phyloP scores from a whole-genome alignment of 805 yeast species.

The Candida hispaniensis region DNA sequence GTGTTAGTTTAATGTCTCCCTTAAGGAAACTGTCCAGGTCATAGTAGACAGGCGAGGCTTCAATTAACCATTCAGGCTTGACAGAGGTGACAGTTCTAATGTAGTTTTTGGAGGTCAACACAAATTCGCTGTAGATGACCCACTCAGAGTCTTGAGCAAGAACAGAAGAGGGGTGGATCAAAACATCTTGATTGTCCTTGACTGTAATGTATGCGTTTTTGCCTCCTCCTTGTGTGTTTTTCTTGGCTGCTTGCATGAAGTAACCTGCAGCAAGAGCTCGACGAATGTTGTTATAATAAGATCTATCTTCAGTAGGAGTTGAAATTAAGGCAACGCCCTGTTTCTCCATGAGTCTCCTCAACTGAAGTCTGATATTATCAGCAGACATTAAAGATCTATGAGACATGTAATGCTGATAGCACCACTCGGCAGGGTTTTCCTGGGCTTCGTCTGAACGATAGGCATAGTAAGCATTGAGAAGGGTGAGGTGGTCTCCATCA shows the following conservation, averaged over 20 bases:
- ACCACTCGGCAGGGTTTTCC: constrained; percentile 60
- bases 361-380: constrained; percentile 75
- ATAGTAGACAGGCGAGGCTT: constrained; percentile 64
- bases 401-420: constrained; percentile 79
- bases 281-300: constrained; percentile 66
- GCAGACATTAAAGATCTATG: constrained; percentile 78
- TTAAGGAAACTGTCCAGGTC: constrained; percentile 50
- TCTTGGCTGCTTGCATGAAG: constrained; percentile 97
- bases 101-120: constrained; percentile 83
- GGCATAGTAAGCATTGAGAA: constrained; percentile 79
- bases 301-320: constrained; percentile 52
- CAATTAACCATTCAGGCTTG: constrained; percentile 86
- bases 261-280: constrained; percentile 87
- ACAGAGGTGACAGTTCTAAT: constrained; percentile 87
- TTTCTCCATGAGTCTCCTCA: constrained; percentile 71
- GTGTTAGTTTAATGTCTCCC: constrained; percentile 62
- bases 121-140: constrained; percentile 93
- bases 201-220: constrained; percentile 66
- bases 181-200: constrained; percentile 91
- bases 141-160: constrained; percentile 83
- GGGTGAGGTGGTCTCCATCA: constrained; percentile 88
- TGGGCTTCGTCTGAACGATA: constrained; percentile 66
- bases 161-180: constrained; percentile 88
- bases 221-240: constrained; percentile 36
- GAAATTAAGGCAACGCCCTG: constrained; percentile 63